phyloP scores from a whole-genome alignment of 257 asterid species.

The Nicotiana tomentosiformis region DNA sequence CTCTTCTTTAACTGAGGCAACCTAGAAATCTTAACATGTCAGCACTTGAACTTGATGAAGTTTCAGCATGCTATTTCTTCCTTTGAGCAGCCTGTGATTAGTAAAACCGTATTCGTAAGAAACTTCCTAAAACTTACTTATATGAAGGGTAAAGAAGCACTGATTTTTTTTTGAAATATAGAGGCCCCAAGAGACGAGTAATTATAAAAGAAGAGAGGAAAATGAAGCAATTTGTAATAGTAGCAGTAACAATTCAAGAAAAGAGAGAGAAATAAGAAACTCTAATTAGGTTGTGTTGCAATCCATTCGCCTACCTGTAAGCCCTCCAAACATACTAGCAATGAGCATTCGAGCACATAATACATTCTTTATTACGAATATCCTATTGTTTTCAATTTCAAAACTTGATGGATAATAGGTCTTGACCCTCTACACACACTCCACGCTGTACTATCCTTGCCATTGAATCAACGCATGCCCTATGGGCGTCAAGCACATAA shows the following conservation, averaged over 20 bases:
- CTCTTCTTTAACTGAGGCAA: not conserved
- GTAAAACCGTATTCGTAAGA: not conserved
- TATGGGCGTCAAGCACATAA: not conserved
- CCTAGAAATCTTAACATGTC: not conserved
- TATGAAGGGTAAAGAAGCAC: not conserved
- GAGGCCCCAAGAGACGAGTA: not conserved
- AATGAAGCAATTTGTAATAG: not conserved
- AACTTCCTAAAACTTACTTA: not conserved
- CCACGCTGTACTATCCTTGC: not conserved
- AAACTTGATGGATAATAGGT: too few species aligned
- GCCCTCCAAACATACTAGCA: not conserved
- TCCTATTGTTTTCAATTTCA: too few species aligned
- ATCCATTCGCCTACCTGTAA: not conserved
- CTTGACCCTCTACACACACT: not conserved
- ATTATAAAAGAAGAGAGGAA: not conserved
- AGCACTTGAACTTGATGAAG: not conserved
- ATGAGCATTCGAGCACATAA: too few species aligned
- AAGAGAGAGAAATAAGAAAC: not conserved
- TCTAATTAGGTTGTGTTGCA: not conserved
- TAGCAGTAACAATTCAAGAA: not conserved
- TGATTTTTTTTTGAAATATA: not conserved
- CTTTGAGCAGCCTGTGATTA: slow-evolving; percentile 23
- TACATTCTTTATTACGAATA: too few species aligned
- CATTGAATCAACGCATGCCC: not conserved
- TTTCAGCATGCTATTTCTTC: slow-evolving; percentile 6